phyloP scores from a whole-genome alignment of 192 early-diverging fungal species.

The Gigaspora rosea region DNA sequence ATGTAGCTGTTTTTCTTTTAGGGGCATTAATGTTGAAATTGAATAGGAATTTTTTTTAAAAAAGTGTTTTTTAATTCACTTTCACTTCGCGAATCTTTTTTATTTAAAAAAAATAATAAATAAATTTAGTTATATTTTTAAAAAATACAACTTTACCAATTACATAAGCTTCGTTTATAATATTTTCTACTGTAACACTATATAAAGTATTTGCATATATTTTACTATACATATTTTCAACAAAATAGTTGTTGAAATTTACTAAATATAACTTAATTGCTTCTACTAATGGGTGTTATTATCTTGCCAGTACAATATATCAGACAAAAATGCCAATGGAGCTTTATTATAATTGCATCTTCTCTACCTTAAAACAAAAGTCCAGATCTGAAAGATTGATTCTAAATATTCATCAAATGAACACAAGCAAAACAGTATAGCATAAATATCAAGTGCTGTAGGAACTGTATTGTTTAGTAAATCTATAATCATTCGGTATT shows the following conservation, averaged over 20 bases:
- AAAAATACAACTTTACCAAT: too few species aligned
- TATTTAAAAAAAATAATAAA: too few species aligned
- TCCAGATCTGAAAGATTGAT: neutral
- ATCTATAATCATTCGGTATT: neutral
- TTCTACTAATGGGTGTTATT: neutral
- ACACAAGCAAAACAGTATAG: neutral
- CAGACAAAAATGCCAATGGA: neutral
- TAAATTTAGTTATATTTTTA: too few species aligned
- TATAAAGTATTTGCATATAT: neutral
- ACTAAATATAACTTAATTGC: neutral
- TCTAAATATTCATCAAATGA: neutral
- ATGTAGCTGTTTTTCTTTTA: too few species aligned
- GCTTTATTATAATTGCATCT: constrained; percentile 1
- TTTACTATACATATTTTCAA: neutral
- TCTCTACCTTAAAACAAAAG: neutral
- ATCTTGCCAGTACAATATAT: constrained; percentile 5
- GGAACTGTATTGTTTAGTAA: neutral
- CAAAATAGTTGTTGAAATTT: neutral
- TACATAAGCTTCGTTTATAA: too few species aligned
- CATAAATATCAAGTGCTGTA: neutral
- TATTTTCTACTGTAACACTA: too few species aligned
- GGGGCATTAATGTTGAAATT: too few species aligned
- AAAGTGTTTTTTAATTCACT: too few species aligned
- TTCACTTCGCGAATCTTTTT: too few species aligned
- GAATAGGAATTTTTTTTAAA: too few species aligned